Base-by-base conservation (phyloP, 495 filamentous ascomycete species). In the Trichoderma erinaceum region DNA sequence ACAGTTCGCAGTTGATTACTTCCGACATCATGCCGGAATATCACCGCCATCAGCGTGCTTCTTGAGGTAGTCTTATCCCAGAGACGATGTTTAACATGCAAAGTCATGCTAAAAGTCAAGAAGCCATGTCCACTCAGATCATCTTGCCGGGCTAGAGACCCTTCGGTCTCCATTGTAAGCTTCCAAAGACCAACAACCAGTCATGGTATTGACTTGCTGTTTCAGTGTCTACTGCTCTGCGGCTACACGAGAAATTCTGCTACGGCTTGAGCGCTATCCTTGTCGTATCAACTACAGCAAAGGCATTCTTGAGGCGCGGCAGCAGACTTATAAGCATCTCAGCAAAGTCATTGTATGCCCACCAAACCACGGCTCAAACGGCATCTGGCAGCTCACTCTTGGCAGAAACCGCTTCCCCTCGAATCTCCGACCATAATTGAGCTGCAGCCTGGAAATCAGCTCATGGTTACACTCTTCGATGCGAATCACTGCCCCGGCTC, bases 401-500 rank as follows among this genome's bases (percentile, higher is more conserved):
- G 2, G 13, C 50, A 90, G 84, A 93, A 92, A 76, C 86, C 93
- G 0, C 85, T 98, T 48, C 93, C 93, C 2, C 76, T 97, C 41
- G 88, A 95, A 63, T 95, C 91, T 0, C 92, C 93, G 0, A 92
- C 88, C 0, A 75, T 82, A 44, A 85, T 98, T 68, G 91, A 97
- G 70, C 80, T 97, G 11, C 82, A 83, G 3, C 90, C 87, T 0
- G 83, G 83, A 7, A 84, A 84, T 66, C 77, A 78, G 13, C 88
- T 97, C 63, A 86, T 87, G 65, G 91, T 96, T 43, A 97, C 93
- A 3, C 82, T 97, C 0, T 85, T 97, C 43, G 88, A 97, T 80
- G 93, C 94, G 10, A 97, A 98, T 73, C 94, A 97, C 72, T 98
- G 94, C 74, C 80, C 88, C 23, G 94, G 94, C 3, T 88, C 93